Base-by-base conservation (phyloP, 352 stramenopile genomes). In the Phytophthora pisi region DNA sequence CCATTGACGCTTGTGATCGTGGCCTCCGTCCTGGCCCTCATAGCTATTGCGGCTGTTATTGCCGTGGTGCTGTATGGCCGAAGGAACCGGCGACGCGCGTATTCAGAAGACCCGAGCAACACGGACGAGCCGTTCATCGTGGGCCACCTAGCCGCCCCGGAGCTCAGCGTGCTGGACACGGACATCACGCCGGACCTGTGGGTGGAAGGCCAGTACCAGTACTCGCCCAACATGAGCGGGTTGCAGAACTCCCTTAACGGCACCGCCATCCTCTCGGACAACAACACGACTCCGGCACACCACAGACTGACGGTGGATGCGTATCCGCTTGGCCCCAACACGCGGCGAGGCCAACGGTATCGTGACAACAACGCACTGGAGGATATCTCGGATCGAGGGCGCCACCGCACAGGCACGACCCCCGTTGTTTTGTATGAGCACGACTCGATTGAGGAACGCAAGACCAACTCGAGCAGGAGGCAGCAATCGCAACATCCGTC, bases 201-300 rank as follows among this genome's bases (percentile, higher is more conserved):
- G 72, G 63, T 71, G 2, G 72, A 75, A 63, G 64, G 68, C 8
- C 66, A 75, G 36, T 76, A 74, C 36, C 65, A 66, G 42, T 77
- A 77, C 51, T 77, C 70, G 18, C 70, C 70, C 15, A 71, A 73
- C 38, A 59, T 72, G 70, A 77, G 70, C 30, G 52, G 66, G 11
- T 24, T 74, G 28, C 53, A 71, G 40, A 68, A 61, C 26, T 75
- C 75, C 0, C 47, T 80, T 49, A 77, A 67, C 20, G 68, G 69
- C 16, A 80, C 75, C 5, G 71, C 58, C 3, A 80, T 82, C 52
- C 57, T 82, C n/a, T 79, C 72, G 18, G 75, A 80, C 40, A 73
- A 77, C 20, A 62, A 78, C n/a, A 80, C 75, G 20, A 65, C 62
- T 24, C 46, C 65, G 30, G 58, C 54, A 26, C 58, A 66, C 47